A percentile compares a stretch with the other conserved stretches of the same genome.
These are phyloP conservation scores for Podaxis sp. DNA, from an alignment of 768 basidiomycete species.

Conservation along the genomic window DNA sequence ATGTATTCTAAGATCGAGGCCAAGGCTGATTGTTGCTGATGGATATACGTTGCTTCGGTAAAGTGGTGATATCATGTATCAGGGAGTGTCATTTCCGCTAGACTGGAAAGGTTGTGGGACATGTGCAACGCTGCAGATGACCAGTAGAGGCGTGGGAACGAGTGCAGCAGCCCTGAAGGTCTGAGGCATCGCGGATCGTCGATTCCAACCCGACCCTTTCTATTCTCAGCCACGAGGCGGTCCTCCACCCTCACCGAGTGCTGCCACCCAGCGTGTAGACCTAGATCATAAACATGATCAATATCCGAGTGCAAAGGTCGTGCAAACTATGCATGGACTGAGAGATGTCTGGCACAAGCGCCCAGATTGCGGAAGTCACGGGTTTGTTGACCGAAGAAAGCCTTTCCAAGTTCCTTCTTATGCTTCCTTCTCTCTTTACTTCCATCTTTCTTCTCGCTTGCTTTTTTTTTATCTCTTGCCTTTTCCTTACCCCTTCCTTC, in stretches of 20 bases:
- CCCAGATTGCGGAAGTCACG: constrained; percentile 16
- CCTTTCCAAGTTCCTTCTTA: background rate
- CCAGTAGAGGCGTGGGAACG: constrained; percentile 1
- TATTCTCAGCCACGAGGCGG: constrained; percentile 8
- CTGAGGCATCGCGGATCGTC: constrained; percentile 8
- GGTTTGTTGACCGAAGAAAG: constrained; percentile 7
- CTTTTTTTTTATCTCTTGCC: background rate
- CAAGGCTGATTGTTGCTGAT: no score
- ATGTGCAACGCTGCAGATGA: background rate
- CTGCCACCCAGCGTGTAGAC: no score
- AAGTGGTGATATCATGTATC: background rate
- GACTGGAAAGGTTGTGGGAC: background rate
- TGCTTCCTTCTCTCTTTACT: constrained; percentile 1
- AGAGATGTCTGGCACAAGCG: constrained; percentile 1
- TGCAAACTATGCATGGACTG: background rate
- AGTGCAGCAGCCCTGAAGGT: background rate
- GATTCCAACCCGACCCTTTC: background rate
- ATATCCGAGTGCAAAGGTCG: background rate
- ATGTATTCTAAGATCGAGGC: no score
- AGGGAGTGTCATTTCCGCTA: background rate
- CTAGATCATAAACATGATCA: background rate
- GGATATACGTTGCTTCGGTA: no score
- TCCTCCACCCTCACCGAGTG: background rate
- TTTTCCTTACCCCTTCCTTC: background rate
- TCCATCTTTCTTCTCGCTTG: background rate